Evolutionary conservation across 345 rosid species (phyloP).

Genomic region (Noccaea caerulescens): DNA sequence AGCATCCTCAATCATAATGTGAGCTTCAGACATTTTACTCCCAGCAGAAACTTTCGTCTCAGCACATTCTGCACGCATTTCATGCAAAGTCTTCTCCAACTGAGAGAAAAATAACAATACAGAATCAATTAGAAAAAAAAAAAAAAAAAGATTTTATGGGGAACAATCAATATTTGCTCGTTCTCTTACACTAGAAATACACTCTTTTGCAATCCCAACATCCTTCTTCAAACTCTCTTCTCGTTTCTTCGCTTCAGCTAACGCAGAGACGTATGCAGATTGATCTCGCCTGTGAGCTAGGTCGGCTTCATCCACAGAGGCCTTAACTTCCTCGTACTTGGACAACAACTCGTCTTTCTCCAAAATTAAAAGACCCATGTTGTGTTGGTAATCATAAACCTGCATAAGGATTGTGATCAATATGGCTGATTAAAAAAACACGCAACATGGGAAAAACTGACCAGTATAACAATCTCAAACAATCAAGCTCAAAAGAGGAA

Average conservation of each 20-base stretch:
- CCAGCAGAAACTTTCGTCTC: conserved; percentile 87
- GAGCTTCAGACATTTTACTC: conserved; percentile 68
- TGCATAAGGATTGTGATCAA: conserved; percentile 38
- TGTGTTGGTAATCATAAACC: conserved; percentile 92
- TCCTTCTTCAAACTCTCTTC: conserved; percentile 86
- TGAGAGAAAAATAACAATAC: conserved; percentile 31
- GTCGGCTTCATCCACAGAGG: conserved; percentile 71
- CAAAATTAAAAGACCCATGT: conserved; percentile 87
- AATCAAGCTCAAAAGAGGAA: conserved; percentile 36
- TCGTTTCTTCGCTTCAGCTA: conserved; percentile 75
- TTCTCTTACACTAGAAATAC: conserved; percentile 79
- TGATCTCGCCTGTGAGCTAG: conserved; percentile 61
- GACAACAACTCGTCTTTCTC: conserved; percentile 70
- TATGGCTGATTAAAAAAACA: neutral
- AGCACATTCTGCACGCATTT: conserved; percentile 93
- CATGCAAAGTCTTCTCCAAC: conserved; percentile 94
- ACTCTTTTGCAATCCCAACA: conserved; percentile 83
- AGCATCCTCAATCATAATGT: conserved; percentile 65
- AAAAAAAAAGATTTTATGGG: neutral
- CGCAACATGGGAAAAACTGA: neutral
- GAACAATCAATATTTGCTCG: neutral
- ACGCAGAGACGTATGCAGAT: conserved; percentile 66
- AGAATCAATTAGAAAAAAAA: conserved; percentile 8
- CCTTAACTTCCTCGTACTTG: conserved; percentile 66
- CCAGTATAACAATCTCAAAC: neutral